Conservation (phyloP, 768 basidiomycete species). For the Termitomyces sp. region DNA sequence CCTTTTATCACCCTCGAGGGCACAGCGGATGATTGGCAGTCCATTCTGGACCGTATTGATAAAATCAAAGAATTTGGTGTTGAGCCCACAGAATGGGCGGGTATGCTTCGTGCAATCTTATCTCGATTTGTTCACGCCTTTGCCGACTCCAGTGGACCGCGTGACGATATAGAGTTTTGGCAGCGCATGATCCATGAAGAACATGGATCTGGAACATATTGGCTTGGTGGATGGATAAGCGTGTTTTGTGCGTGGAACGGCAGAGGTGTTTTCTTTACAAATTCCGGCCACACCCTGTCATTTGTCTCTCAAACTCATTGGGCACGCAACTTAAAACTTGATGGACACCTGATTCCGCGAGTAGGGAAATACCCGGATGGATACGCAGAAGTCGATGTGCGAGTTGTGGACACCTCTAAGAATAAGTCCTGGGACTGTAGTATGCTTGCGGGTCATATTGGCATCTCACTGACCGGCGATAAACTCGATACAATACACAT, state of each 20-base stretch:
- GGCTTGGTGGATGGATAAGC: constrained; percentile 6
- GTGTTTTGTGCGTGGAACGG: constrained; percentile 10
- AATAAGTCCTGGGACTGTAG: constrained; percentile 10
- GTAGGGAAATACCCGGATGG: background rate
- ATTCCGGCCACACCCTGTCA: background rate
- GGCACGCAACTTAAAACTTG: background rate
- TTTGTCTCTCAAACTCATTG: background rate
- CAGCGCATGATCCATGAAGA: constrained; percentile 3
- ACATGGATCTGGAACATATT: background rate
- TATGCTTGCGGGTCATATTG: constrained; percentile 19
- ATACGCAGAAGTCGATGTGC: constrained; percentile 7
- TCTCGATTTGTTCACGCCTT: constrained; percentile 17
- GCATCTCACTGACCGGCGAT: constrained; percentile 2
- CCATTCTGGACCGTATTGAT: constrained; percentile 15
- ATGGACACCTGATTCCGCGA: background rate
- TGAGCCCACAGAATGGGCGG: constrained; percentile 17
- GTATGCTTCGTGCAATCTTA: constrained; percentile 17
- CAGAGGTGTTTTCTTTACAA: background rate
- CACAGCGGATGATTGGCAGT: constrained; percentile 18
- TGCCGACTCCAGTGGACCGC: background rate
- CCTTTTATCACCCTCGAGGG: constrained; percentile 19
- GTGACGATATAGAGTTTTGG: constrained; percentile 8
- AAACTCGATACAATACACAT: constrained; percentile 11
- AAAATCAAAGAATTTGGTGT: constrained; percentile 17
- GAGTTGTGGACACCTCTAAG: constrained; percentile 6